Evolutionary conservation across 768 basidiomycete species (phyloP).

Genomic region (Pluteus cervinus): DNA sequence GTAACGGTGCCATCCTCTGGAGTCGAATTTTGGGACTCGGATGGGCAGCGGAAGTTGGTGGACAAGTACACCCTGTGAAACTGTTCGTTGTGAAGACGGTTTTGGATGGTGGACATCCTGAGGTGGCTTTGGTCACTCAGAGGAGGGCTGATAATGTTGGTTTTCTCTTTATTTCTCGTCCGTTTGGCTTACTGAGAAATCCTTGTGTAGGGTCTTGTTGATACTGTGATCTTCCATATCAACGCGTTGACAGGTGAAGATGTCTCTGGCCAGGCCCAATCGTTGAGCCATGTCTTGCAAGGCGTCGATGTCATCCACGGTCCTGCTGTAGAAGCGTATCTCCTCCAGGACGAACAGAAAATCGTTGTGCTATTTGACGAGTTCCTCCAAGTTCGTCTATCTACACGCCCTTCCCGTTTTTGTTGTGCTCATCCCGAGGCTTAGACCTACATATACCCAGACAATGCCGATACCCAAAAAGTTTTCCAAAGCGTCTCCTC

Average conservation of each 20-base stretch:
- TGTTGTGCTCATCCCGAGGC: constrained; percentile 1
- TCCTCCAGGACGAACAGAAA: constrained; percentile 40
- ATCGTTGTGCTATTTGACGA: constrained; percentile 68
- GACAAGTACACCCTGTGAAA: constrained; percentile 50
- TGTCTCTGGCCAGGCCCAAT: constrained; percentile 20
- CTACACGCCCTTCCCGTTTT: background rate
- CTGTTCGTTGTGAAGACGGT: constrained; percentile 50
- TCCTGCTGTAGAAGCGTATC: constrained; percentile 50
- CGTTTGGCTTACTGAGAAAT: constrained; percentile 1
- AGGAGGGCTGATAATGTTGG: constrained; percentile 55
- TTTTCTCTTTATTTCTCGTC: constrained; percentile 2
- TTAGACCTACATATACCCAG: constrained; percentile 65
- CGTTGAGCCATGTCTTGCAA: constrained; percentile 35
- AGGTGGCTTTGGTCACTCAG: constrained; percentile 60
- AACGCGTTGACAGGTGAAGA: constrained; percentile 79
- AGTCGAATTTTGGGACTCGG: constrained; percentile 70
- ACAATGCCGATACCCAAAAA: constrained; percentile 37
- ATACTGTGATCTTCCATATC: constrained; percentile 73
- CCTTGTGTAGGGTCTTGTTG: constrained; percentile 43
- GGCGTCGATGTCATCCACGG: constrained; percentile 60
- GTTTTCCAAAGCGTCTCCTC: constrained; percentile 40
- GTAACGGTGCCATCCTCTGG: constrained; percentile 76
- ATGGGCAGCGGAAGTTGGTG: constrained; percentile 54
- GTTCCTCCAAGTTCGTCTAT: constrained; percentile 57
- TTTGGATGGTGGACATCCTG: constrained; percentile 42